phyloP scores from a whole-genome alignment of 2,329 filamentous ascomycete genomes.

The Botryotinia narcissicola region DNA sequence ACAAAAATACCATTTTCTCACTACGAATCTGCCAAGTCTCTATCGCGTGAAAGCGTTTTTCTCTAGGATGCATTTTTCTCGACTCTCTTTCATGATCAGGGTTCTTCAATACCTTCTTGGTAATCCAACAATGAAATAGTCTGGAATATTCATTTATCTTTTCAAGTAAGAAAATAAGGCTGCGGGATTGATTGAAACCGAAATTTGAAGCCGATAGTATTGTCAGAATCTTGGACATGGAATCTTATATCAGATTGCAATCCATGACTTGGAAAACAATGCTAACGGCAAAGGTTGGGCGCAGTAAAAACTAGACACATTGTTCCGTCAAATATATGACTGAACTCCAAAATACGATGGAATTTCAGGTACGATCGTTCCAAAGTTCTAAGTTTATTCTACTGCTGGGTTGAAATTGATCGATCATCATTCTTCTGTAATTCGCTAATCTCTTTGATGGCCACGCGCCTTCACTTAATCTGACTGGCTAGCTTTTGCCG shows the following conservation, averaged over 20 bases:
- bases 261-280: not conserved
- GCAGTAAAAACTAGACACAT: not conserved
- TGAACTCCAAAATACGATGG: not conserved
- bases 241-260: not conserved
- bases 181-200: not conserved
- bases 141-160: not conserved
- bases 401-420: not conserved
- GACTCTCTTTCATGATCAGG: not conserved
- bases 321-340: not conserved
- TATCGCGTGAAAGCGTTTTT: not conserved
- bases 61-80: not conserved
- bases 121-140: not conserved
- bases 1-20: not conserved
- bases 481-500: not conserved
- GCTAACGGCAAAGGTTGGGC: not conserved
- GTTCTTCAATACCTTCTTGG: not conserved
- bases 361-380: not conserved
- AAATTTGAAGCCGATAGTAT: not conserved
- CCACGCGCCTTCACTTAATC: not conserved
- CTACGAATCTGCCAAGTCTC: not conserved
- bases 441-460: not conserved
- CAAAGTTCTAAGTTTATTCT: not conserved
- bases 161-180: not conserved
- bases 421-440: not conserved
- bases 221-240: not conserved